phyloP scores from a whole-genome alignment of 2,329 filamentous ascomycete genomes.

The Tolypocladium capitatum region DNA sequence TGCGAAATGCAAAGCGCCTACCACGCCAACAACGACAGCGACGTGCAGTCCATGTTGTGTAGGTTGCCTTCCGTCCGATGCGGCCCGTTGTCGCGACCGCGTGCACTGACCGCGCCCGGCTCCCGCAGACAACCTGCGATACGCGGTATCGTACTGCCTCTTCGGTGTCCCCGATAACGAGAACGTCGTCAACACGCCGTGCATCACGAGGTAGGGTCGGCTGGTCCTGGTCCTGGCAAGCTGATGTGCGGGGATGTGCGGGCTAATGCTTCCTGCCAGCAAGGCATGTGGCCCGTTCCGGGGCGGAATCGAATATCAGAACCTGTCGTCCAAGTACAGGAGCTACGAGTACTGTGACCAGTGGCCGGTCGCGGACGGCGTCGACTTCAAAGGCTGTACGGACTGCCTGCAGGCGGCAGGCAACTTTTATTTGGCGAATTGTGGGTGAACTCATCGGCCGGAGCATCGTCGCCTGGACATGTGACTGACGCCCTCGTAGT shows the following conservation, averaged over 20 bases:
- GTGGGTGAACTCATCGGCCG: constrained; percentile 18
- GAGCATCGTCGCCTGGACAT: background rate
- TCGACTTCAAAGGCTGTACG: constrained; percentile 27
- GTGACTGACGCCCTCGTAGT: constrained; percentile 20
- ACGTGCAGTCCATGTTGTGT: constrained; percentile 44
- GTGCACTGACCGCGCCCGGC: constrained; percentile 4
- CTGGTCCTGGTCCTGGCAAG: background rate
- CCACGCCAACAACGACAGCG: constrained; percentile 30
- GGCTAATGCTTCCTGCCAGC: constrained; percentile 15
- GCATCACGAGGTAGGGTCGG: constrained; percentile 34
- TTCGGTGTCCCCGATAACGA: constrained; percentile 34
- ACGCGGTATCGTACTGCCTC: constrained; percentile 40
- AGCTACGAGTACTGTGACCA: constrained; percentile 40
- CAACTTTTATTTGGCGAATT: constrained; percentile 37
- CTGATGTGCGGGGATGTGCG: accelerated
- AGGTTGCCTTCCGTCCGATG: constrained; percentile 14
- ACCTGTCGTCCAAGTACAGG: constrained; percentile 30
- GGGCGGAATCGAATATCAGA: constrained; percentile 32
- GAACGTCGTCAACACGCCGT: constrained; percentile 28
- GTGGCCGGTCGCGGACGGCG: constrained; percentile 27
- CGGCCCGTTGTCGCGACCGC: background rate
- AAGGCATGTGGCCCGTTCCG: constrained; percentile 38
- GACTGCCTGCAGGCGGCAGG: constrained; percentile 29
- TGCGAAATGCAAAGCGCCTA: constrained; percentile 40
- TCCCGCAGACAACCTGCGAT: constrained; percentile 43